Evolutionary conservation across 2,329 filamentous ascomycete species (phyloP).

Genomic region (Didymosphaeria variabile): DNA sequence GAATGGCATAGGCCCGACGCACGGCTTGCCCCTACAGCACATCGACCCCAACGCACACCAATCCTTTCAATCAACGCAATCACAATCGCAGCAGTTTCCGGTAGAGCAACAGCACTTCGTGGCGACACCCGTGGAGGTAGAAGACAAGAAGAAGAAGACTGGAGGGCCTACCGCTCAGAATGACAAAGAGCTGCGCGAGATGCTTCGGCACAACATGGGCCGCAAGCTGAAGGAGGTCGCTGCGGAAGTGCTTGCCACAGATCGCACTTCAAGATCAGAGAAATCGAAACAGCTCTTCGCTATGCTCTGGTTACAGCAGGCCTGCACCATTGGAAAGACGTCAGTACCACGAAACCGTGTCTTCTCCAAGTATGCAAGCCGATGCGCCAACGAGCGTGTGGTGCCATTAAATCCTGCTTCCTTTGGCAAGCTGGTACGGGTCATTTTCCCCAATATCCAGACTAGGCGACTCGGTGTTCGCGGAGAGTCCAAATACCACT

Average conservation of each 20-base stretch:
- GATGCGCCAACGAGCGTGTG: slow-evolving; percentile 91
- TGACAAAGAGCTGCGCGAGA: slow-evolving; percentile 79
- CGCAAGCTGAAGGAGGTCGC: slow-evolving; percentile 76
- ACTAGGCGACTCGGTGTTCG: slow-evolving; percentile 90
- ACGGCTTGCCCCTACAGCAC: slow-evolving; percentile 29
- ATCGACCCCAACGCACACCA: slow-evolving; percentile 38
- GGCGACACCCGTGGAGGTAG: slow-evolving; percentile 42
- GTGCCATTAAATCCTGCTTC: slow-evolving; percentile 96
- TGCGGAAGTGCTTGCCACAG: slow-evolving; percentile 78
- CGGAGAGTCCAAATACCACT: slow-evolving; percentile 98
- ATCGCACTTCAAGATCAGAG: slow-evolving; percentile 82
- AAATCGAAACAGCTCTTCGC: slow-evolving; percentile 86
- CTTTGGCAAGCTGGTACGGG: slow-evolving; percentile 95
- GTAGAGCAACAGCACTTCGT: slow-evolving; percentile 35
- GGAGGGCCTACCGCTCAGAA: slow-evolving; percentile 76
- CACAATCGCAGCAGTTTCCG: slow-evolving; percentile 15
- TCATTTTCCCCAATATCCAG: slow-evolving; percentile 94
- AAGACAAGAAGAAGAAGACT: slow-evolving; percentile 64
- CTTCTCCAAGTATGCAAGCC: slow-evolving; percentile 92
- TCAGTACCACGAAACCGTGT: slow-evolving; percentile 93
- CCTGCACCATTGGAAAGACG: slow-evolving; percentile 75
- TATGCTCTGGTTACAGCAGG: slow-evolving; percentile 83
- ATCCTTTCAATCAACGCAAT: slow-evolving; percentile 38
- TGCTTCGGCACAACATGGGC: slow-evolving; percentile 74
- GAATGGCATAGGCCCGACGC: slow-evolving; percentile 33